phyloP scores from a whole-genome alignment of 441 rosid species.

The Adansonia madagascariensis region DNA sequence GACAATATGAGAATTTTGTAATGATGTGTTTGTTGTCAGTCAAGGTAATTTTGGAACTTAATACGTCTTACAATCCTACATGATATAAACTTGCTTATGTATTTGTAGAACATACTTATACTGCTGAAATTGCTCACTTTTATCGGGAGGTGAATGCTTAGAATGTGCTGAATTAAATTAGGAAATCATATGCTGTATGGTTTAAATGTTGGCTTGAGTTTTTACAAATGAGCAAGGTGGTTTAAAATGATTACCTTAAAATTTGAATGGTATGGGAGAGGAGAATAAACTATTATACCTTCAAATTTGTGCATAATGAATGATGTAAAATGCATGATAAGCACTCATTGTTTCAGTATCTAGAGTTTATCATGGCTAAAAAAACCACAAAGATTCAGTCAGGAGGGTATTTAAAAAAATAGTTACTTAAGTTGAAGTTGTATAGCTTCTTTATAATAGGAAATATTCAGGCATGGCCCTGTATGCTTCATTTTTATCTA shows the following conservation, averaged over 20 bases:
- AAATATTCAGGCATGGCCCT: slow-evolving; percentile 3
- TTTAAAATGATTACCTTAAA: not conserved
- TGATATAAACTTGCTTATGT: not conserved
- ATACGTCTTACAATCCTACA: not conserved
- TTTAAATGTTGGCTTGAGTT: not conserved
- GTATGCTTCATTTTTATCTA: not conserved
- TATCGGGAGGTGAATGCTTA: not conserved
- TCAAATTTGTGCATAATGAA: slow-evolving; percentile 11
- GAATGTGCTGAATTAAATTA: not conserved
- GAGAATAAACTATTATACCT: not conserved
- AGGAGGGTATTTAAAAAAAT: slow-evolving; percentile 14
- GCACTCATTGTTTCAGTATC: slow-evolving; percentile 9
- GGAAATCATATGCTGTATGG: slow-evolving; percentile 15
- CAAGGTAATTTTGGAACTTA: not conserved
- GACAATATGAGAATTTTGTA: not conserved
- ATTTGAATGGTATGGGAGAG: not conserved
- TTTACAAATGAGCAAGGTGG: not conserved
- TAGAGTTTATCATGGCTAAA: not conserved
- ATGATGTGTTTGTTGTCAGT: not conserved
- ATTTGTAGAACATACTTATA: not conserved
- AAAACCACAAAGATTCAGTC: slow-evolving; percentile 9
- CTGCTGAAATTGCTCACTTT: not conserved
- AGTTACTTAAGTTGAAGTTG: not conserved
- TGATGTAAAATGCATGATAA: not conserved
- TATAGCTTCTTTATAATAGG: not conserved